phyloP scores from a whole-genome alignment of 352 stramenopile genomes.

The Phytophthora ohioensis region DNA sequence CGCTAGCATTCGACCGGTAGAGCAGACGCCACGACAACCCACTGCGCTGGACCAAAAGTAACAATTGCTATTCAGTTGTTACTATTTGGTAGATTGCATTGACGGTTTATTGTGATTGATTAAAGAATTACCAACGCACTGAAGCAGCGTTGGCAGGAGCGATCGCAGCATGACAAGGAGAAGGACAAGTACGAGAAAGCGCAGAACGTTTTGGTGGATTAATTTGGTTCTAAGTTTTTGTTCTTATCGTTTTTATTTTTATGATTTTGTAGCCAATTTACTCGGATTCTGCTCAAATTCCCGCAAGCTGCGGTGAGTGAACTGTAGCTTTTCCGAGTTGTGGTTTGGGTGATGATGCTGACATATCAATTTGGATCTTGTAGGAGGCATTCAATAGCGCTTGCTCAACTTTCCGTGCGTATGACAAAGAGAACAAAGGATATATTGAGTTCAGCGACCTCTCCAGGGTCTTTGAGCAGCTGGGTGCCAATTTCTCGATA shows the following conservation, averaged over 20 bases:
- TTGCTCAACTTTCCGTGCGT: conserved; percentile 71
- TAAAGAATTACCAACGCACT: conserved; percentile 80
- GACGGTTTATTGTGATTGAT: neutral
- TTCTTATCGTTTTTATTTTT: neutral
- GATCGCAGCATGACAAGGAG: conserved; percentile 46
- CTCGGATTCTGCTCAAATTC: conserved; percentile 82
- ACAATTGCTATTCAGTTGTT: conserved; percentile 1
- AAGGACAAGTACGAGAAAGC: conserved; percentile 53
- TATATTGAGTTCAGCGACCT: conserved; percentile 85
- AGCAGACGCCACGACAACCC: conserved; percentile 28
- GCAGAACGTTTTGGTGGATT: neutral
- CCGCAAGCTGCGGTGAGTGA: conserved; percentile 58
- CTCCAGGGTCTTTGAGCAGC: conserved; percentile 75
- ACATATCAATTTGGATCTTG: neutral
- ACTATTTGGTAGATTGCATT: neutral
- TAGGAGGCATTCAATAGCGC: conserved; percentile 83
- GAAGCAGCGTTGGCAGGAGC: conserved; percentile 76
- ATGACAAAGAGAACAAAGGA: conserved; percentile 71
- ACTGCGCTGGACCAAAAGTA: conserved; percentile 82
- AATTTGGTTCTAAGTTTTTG: neutral
- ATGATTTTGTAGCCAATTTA: conserved; percentile 67
- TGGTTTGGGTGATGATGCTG: neutral
- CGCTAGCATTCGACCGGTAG: conserved; percentile 64
- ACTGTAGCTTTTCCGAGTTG: neutral
- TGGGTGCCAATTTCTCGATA: conserved; percentile 75